Evolutionary conservation across 495 filamentous ascomycete species (phyloP).

Genomic region (Daldinia grandis): DNA sequence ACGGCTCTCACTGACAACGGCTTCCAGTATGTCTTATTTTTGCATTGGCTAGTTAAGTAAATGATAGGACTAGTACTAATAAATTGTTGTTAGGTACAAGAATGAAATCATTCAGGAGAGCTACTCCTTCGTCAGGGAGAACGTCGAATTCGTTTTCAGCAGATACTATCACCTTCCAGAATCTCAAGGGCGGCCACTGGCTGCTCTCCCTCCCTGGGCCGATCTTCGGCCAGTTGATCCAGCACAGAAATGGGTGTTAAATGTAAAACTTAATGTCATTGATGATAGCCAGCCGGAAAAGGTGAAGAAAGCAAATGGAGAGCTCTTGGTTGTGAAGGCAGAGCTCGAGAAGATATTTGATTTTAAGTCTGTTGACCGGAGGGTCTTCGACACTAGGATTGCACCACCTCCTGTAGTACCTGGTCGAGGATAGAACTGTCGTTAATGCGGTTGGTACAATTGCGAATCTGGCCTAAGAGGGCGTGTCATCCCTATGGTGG

Average conservation of each 20-base stretch:
- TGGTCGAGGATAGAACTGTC: slow-evolving; percentile 15
- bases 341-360: slow-evolving; percentile 54
- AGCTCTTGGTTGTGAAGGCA: slow-evolving; percentile 46
- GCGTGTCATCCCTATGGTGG: neutral
- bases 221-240: slow-evolving; percentile 42
- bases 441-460: neutral
- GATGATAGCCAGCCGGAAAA: slow-evolving; percentile 54
- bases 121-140: slow-evolving; percentile 53
- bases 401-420: slow-evolving; percentile 31
- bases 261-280: slow-evolving; percentile 50
- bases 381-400: slow-evolving; percentile 51
- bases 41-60: neutral
- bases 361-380: slow-evolving; percentile 54
- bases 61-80: neutral
- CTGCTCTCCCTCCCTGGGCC: slow-evolving; percentile 33
- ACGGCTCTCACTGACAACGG: slow-evolving; percentile 46
- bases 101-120: slow-evolving; percentile 54
- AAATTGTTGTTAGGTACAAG: slow-evolving; percentile 41
- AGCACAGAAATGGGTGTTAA: slow-evolving; percentile 51
- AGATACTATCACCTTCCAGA: slow-evolving; percentile 43
- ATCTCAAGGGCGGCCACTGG: slow-evolving; percentile 20
- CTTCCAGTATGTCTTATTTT: slow-evolving; percentile 15
- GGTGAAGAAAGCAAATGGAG: slow-evolving; percentile 50
- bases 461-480: neutral
- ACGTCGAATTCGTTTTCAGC: slow-evolving; percentile 53